Base-by-base conservation (phyloP, 441 rosid species). In the Aquilaria agallochum region DNA sequence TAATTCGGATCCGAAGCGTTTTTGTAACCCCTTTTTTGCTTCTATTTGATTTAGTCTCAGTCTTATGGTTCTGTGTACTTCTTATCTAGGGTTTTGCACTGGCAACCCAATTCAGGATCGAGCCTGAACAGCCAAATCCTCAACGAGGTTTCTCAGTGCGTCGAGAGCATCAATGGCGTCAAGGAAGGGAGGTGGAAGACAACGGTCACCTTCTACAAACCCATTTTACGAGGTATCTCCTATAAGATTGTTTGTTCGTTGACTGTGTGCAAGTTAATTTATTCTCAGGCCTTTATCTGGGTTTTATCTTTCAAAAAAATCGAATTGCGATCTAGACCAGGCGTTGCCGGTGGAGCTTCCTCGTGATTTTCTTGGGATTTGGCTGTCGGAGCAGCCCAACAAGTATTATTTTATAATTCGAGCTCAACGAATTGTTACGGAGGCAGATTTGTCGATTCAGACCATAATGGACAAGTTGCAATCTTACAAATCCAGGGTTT, bases 141-240 rank as follows among this genome's bases (percentile, higher is more conserved):
- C 5, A 88, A 80, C 64, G 97, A 95, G 70, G 91, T 87, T 0
- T 69, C 92, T 1, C 96, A 94, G 57, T 89, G 88, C 72, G 80
- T 80, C 3, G 97, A 95, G 70, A 74, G 84, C 89, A 82, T 91
- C 63, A 84, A 83, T 13, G 98, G 95, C 47, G 85, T 83, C 56
- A 95, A 84, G 69, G 97, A 81, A 68, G 98, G 98, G 15, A 74
- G 94, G 31, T 91, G 99, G 97, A 91, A 89, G 83, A 96, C 91
- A 3, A 78, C 86, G 57, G 82, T 94, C 52, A 84, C 89, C 60
- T 84, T 76, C 68, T 91, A 91, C 79, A 87, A 79, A 63, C 89
- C 97, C 31, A 64, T 53, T 48, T 42, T 79, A 51, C 76, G 83
- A 74, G 92, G 88, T 85, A 40, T 40, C 10, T 40, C 9, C 10